Base-by-base conservation (phyloP, 768 basidiomycete species). In the Lactifluus pinguis region DNA sequence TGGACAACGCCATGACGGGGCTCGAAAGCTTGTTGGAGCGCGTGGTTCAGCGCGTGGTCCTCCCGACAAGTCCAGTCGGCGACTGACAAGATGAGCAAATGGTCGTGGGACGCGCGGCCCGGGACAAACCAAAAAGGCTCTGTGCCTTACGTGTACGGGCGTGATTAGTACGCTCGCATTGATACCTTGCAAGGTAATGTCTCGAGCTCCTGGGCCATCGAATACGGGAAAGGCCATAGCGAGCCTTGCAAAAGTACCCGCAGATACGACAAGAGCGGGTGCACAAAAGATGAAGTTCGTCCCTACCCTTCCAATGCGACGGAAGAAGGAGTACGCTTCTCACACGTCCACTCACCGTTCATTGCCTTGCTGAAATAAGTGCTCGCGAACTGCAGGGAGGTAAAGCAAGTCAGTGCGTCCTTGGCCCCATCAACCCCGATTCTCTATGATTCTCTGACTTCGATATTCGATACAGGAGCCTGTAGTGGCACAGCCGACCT, bases 271-370 rank as follows among this genome's bases (percentile, higher is more conserved):
- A 15, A 78, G 87, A 45, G 82, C 86, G 60, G 87, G 87, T 48
- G 79, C 85, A 1, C 83, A 84, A 68, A 91, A 83, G 70, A 80
- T 90, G 72, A 90, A 87, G 70, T 92, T 92, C 66, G 82, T 86
- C 8, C 89, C 89, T 0, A 87, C 85, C 6, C 76, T 91, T 55
- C 87, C 88, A 14, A 71, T 80, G n/a, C 76, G 87, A 65, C 80
- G 89, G 65, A 87, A 85, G 76, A 90, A 89, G 76, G 86, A 87
- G 85, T 89, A 74, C 77, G 85, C 87, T 73, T 77, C 84, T 80
- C 53, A 49, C 44, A 65, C 68, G 71, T 69, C 47, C 48, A 44
- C 30, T 30, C n/a, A 19, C 34, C 32, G 44, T 60, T 56, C 62
- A 68, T 11, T 53, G 67, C 62, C 21, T 51, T 36, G 56, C 61